Conservation (phyloP, 2,329 filamentous ascomycete species). For the Tolypocladium paradoxum region DNA sequence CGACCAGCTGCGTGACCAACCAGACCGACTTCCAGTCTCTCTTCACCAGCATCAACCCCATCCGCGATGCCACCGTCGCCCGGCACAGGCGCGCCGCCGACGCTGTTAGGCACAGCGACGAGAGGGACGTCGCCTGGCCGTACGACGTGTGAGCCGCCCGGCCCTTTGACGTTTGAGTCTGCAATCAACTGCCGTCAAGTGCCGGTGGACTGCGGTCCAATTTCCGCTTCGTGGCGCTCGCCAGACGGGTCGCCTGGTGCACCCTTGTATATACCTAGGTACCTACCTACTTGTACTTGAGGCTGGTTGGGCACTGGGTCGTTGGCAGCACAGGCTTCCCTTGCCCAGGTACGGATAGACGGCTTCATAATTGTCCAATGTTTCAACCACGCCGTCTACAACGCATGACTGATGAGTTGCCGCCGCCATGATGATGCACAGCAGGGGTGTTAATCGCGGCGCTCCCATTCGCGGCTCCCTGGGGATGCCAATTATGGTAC, state of each 20-base stretch:
- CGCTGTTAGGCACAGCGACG: not conserved
- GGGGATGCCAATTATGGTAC: not conserved
- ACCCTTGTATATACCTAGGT: not conserved
- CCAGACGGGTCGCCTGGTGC: not conserved
- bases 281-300: too few species aligned
- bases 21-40: not conserved
- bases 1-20: not conserved
- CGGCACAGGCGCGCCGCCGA: not conserved
- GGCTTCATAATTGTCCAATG: not conserved
- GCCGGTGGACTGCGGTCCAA: not conserved
- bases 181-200: not conserved
- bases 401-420: too few species aligned
- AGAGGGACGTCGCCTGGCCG: conserved; percentile 3
- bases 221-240: not conserved
- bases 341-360: not conserved
- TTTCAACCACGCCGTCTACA: too few species aligned
- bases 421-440: too few species aligned
- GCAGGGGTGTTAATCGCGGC: not conserved
- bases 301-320: not conserved
- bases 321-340: not conserved
- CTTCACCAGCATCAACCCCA: conserved; percentile 2
- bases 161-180: not conserved
- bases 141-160: not conserved
- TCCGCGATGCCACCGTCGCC: not conserved
- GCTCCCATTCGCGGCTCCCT: not conserved